Conservation (phyloP, 108 stramenopile genomes). For the Licmophora abbreviata region DNA sequence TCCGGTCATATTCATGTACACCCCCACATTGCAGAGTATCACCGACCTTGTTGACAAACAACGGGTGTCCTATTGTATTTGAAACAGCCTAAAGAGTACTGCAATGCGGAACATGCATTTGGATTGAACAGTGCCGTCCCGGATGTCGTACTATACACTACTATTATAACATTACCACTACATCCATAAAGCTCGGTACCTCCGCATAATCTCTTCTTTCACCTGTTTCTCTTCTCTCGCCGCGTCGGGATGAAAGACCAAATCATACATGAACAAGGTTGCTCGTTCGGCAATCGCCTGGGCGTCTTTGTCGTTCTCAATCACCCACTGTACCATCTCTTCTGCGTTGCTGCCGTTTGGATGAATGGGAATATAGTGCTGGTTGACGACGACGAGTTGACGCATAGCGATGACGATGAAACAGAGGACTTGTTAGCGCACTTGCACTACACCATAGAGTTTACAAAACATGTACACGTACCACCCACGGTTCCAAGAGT, state of each 20-base stretch:
- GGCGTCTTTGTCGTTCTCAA: constrained; percentile 54
- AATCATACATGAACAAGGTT: constrained; percentile 64
- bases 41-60: no score
- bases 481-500: constrained; percentile 61
- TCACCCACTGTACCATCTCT: constrained; percentile 59
- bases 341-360: constrained; percentile 50
- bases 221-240: constrained; percentile 35
- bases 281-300: constrained; percentile 56
- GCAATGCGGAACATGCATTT: no score
- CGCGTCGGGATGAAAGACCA: constrained; percentile 53
- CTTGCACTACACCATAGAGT: background rate
- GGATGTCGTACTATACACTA: no score
- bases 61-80: no score
- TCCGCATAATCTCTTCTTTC: constrained; percentile 35
- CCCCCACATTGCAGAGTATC: no score
- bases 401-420: background rate
- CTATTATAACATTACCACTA: background rate
- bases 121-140: no score
- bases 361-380: constrained; percentile 68
- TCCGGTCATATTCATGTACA: no score
- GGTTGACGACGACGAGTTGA: background rate
- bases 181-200: constrained; percentile 25
- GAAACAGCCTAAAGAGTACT: no score
- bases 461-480: constrained; percentile 7
- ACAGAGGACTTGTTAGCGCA: background rate